A percentile compares a stretch with the other conserved stretches of the same genome.
These are phyloP conservation scores for Dalbergia cultrata DNA, from an alignment of 306 rosid species.

Conservation along the genomic window DNA sequence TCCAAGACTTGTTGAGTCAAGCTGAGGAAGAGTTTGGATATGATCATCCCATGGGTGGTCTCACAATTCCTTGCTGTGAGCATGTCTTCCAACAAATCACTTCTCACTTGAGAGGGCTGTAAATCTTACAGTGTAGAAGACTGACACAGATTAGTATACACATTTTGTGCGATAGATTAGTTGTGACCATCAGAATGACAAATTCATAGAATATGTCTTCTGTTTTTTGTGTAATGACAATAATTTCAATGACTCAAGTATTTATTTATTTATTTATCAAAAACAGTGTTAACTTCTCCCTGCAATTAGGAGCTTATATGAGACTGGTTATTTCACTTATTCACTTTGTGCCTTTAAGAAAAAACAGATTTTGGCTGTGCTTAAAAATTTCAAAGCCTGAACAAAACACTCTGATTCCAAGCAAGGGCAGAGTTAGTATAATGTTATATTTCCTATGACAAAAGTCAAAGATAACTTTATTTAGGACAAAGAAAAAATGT, in stretches of 20 bases:
- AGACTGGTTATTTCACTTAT: not conserved
- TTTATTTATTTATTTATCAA: not conserved
- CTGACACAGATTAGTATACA: constrained; percentile 36
- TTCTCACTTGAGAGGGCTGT: constrained; percentile 38
- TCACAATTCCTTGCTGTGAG: constrained; percentile 58
- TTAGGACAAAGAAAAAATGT: not conserved
- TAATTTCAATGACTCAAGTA: not conserved
- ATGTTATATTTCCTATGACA: too few relatives aligned
- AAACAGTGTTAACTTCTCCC: not conserved
- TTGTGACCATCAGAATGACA: not conserved
- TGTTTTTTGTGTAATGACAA: constrained; percentile 2
- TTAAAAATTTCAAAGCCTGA: constrained; percentile 4
- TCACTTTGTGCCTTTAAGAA: not conserved
- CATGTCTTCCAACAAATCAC: constrained; percentile 38
- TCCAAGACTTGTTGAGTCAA: constrained; percentile 47
- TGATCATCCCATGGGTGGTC: constrained; percentile 64
- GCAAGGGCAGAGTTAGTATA: not conserved
- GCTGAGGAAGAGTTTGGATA: constrained; percentile 61
- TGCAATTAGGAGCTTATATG: not conserved
- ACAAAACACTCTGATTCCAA: not conserved
- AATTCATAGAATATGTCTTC: not conserved
- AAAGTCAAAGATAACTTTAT: too few relatives aligned
- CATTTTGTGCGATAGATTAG: constrained; percentile 20
- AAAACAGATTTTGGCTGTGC: constrained; percentile 2
- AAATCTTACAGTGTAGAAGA: not conserved